Evolutionary conservation across 805 yeast species (phyloP).

Genomic region (Kregervanrija delftensis): DNA sequence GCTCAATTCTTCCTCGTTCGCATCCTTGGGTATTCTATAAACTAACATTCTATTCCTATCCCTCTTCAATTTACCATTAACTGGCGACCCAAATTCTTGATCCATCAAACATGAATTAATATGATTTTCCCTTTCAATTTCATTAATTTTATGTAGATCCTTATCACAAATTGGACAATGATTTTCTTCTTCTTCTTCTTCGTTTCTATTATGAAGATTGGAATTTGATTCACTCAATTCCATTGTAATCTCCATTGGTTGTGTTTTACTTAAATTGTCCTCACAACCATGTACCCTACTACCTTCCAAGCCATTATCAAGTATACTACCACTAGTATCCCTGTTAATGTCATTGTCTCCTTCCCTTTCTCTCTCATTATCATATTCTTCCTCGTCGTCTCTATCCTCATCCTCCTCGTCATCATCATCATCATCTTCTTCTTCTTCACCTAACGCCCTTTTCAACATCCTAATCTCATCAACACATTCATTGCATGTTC

Average conservation of each 20-base stretch:
- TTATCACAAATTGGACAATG: constrained; percentile 40
- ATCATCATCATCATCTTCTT: constrained; percentile 1
- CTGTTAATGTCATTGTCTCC: neutral
- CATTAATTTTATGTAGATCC: constrained; percentile 14
- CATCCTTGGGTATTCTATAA: constrained; percentile 46
- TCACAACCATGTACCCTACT: neutral
- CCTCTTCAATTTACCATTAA: constrained; percentile 34
- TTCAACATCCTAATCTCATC: constrained; percentile 51
- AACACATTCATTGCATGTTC: constrained; percentile 72
- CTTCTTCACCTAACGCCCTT: constrained; percentile 29
- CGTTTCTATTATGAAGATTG: neutral
- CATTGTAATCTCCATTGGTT: constrained; percentile 11
- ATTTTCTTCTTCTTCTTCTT: constrained; percentile 24
- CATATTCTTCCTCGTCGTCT: neutral
- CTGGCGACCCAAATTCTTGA: constrained; percentile 59
- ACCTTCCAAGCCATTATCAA: no score
- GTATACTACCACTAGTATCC: no score
- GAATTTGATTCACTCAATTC: neutral
- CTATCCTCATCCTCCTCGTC: constrained; percentile 1
- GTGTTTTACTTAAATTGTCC: constrained; percentile 3
- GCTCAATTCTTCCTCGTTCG: constrained; percentile 14
- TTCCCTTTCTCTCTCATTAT: neutral
- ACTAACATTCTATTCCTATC: constrained; percentile 79
- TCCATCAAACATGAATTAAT: constrained; percentile 58
- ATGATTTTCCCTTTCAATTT: constrained; percentile 51